phyloP scores from a whole-genome alignment of 2,329 filamentous ascomycete species.

The Aurifilum marmelostoma region DNA sequence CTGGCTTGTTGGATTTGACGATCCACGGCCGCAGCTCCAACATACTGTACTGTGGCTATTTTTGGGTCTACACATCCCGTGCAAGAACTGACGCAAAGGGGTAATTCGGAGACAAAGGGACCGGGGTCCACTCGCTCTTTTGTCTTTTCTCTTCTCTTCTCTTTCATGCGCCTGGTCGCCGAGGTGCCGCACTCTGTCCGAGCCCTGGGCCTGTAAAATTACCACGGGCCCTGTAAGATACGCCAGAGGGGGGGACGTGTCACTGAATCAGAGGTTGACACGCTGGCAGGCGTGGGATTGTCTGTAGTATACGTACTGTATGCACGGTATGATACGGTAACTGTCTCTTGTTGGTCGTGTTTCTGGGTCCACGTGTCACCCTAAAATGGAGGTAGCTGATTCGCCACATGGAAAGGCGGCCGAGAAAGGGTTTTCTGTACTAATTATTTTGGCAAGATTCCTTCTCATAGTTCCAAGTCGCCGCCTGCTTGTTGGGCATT shows the following conservation, averaged over 20 bases:
- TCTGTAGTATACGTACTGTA: too few species aligned
- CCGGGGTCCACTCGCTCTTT: background rate
- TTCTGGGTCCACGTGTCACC: background rate
- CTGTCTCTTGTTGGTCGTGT: background rate
- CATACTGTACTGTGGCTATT: background rate
- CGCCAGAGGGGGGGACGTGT: background rate
- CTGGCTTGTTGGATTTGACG: background rate
- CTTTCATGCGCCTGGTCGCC: background rate
- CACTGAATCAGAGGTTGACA: background rate
- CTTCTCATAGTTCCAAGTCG: too few species aligned
- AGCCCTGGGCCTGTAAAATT: background rate
- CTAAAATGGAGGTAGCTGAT: background rate
- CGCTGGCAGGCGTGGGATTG: background rate
- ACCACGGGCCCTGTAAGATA: background rate
- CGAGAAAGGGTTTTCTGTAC: too few species aligned
- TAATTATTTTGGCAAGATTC: too few species aligned
- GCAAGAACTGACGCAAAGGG: background rate
- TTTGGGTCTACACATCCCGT: background rate
- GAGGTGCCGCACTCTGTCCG: background rate
- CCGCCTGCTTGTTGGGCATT: too few species aligned
- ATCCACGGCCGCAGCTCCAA: background rate
- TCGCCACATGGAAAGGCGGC: background rate
- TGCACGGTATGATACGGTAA: background rate
- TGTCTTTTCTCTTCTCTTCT: background rate
- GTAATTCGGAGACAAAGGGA: background rate